These are phyloP conservation scores for Suillus sp. DNA, from an alignment of 768 basidiomycete genomes.

Conservation along the genomic window DNA sequence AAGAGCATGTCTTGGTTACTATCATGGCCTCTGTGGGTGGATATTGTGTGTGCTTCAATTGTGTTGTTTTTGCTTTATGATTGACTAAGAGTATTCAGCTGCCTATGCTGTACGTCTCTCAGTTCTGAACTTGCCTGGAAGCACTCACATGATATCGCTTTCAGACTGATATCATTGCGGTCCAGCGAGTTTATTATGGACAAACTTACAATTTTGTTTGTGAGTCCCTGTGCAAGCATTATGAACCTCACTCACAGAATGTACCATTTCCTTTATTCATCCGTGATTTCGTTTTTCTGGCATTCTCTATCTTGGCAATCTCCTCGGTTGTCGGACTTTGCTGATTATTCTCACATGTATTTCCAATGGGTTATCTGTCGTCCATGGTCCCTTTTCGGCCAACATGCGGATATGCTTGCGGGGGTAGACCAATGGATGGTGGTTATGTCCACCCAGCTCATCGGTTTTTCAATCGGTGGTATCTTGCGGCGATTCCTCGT, in stretches of 20 bases:
- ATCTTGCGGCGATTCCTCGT: conserved; percentile 62
- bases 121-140: neutral
- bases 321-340: neutral
- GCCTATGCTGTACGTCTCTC: conserved; percentile 46
- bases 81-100: conserved; percentile 22
- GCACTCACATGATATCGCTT: conserved; percentile 11
- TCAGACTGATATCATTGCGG: conserved; percentile 69
- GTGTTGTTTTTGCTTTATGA: conserved; percentile 5
- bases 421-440: conserved; percentile 57
- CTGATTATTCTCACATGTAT: neutral
- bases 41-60: conserved; percentile 21
- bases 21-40: conserved; percentile 63
- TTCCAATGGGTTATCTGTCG: neutral
- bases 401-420: neutral
- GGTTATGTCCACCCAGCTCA: conserved; percentile 71
- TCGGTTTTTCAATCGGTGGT: conserved; percentile 65
- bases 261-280: conserved; percentile 6
- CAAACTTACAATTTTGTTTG: conserved; percentile 55
- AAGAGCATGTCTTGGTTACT: conserved; percentile 69
- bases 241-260: conserved; percentile 6
- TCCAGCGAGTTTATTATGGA: conserved; percentile 70
- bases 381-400: neutral
- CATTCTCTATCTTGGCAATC: neutral
- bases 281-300: neutral
- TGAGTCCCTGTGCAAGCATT: conserved; percentile 28